These are phyloP conservation scores for Alternaria burnsii DNA, from an alignment of 2,329 filamentous ascomycete genomes.

Conservation along the genomic window DNA sequence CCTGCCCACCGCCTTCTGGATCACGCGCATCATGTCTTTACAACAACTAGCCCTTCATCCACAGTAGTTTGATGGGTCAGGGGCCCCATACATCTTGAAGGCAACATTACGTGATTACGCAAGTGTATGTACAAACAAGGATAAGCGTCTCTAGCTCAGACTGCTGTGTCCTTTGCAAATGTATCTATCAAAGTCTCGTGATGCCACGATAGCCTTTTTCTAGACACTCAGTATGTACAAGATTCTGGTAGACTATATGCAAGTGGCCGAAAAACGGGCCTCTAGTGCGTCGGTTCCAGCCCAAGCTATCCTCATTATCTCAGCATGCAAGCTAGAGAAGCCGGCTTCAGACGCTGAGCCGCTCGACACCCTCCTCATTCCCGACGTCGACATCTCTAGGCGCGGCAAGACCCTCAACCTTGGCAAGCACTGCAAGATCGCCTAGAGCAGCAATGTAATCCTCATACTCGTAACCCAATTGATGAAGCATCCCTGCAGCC, in stretches of 20 bases:
- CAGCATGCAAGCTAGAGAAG: no score
- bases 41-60: conserved; percentile 6
- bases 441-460: conserved; percentile 45
- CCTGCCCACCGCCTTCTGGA: not conserved
- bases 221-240: conserved; percentile 8
- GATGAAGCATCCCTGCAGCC: conserved; percentile 42
- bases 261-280: conserved; percentile 27
- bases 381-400: conserved; percentile 11
- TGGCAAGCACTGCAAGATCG: conserved; percentile 40
- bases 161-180: not conserved
- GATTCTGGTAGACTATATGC: conserved; percentile 24
- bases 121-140: conserved; percentile 23
- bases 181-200: not conserved
- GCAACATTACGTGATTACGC: conserved; percentile 23
- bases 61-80: not conserved
- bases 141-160: not conserved
- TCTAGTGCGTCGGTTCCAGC: not conserved
- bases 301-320: not conserved
- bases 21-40: conserved; percentile 10
- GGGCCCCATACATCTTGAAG: not conserved
- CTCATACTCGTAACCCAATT: conserved; percentile 44
- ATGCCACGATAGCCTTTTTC: not conserved
- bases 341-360: not conserved
- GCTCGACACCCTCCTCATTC: not conserved
- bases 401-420: conserved; percentile 38